A percentile compares a stretch with the other conserved stretches of the same genome.
phyloP scores from a whole-genome alignment of 2,329 filamentous ascomycete genomes.

The Colletotrichum sp. region DNA sequence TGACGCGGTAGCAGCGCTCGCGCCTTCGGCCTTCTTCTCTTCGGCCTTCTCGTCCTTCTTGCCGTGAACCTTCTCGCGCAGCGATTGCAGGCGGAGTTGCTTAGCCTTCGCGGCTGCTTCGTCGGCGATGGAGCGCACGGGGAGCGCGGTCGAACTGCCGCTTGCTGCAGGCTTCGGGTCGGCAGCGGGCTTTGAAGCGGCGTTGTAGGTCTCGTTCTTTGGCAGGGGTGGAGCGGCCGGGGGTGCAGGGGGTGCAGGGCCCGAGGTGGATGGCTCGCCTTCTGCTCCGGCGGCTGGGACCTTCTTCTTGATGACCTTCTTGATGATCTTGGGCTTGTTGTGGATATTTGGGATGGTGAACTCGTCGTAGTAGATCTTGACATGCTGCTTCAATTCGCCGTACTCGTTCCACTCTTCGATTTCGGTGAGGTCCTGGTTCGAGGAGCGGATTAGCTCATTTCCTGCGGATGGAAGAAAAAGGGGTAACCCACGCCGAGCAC shows the following conservation, averaged over 20 bases:
- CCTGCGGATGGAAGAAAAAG: background rate
- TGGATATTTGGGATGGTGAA: constrained; percentile 61
- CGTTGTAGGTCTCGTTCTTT: constrained; percentile 5
- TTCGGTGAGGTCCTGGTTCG: constrained; percentile 82
- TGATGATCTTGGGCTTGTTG: constrained; percentile 46
- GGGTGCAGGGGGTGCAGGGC: constrained; percentile 30
- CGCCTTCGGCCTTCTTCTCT: constrained; percentile 19
- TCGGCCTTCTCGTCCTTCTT: constrained; percentile 37
- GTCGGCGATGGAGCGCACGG: constrained; percentile 62
- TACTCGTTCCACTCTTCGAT: constrained; percentile 99
- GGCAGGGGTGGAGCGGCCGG: constrained; percentile 34
- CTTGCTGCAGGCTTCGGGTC: constrained; percentile 16
- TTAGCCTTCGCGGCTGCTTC: constrained; percentile 71
- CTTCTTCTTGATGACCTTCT: constrained; percentile 19
- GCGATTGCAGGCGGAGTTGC: constrained; percentile 57
- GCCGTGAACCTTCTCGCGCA: constrained; percentile 61
- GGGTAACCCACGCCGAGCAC: constrained; percentile 77
- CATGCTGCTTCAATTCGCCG: constrained; percentile 88
- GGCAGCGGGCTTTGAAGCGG: constrained; percentile 26
- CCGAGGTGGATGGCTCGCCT: constrained; percentile 12
- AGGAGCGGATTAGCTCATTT: constrained; percentile 1
- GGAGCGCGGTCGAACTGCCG: constrained; percentile 39
- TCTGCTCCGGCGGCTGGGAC: background rate
- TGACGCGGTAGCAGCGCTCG: background rate
- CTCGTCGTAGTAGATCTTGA: constrained; percentile 72